These are phyloP conservation scores for Camelina laxa DNA, from an alignment of 345 rosid species.

Conservation along the genomic window DNA sequence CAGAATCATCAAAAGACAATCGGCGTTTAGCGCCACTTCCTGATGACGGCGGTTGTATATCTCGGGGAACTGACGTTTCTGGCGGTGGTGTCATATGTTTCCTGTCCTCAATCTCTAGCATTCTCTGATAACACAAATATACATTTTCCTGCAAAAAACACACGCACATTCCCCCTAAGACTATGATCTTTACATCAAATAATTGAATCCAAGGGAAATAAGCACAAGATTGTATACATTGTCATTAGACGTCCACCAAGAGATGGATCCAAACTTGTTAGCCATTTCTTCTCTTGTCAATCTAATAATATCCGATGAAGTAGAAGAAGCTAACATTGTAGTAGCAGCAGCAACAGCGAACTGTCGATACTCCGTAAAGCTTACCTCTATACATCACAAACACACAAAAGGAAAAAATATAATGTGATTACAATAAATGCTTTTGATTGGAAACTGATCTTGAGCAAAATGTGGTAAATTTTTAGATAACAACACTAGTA, in stretches of 20 bases:
- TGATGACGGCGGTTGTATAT: constrained; percentile 30
- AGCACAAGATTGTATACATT: constrained; percentile 46
- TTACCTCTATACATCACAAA: constrained; percentile 53
- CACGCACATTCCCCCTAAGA: not conserved
- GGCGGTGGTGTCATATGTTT: constrained; percentile 57
- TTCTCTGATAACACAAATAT: constrained; percentile 57
- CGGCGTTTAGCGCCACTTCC: constrained; percentile 65
- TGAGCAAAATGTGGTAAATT: not conserved
- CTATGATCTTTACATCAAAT: not conserved
- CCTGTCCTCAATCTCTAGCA: constrained; percentile 60
- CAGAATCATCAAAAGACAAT: constrained; percentile 56
- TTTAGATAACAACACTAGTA: not conserved
- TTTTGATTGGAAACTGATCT: not conserved
- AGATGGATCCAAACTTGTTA: constrained; percentile 52
- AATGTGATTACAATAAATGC: not conserved
- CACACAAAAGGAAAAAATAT: constrained; percentile 6
- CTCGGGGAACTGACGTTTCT: not conserved
- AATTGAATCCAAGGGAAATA: not conserved
- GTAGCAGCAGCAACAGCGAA: constrained; percentile 84
- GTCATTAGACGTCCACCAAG: constrained; percentile 56
- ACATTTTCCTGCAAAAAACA: constrained; percentile 60
- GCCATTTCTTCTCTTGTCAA: constrained; percentile 64
- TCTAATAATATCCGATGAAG: constrained; percentile 37
- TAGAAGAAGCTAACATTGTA: constrained; percentile 64
- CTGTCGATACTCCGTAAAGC: constrained; percentile 65